These are phyloP conservation scores for Calonectria pseudoturangicola DNA, from an alignment of 2,329 filamentous ascomycete species.

Conservation along the genomic window DNA sequence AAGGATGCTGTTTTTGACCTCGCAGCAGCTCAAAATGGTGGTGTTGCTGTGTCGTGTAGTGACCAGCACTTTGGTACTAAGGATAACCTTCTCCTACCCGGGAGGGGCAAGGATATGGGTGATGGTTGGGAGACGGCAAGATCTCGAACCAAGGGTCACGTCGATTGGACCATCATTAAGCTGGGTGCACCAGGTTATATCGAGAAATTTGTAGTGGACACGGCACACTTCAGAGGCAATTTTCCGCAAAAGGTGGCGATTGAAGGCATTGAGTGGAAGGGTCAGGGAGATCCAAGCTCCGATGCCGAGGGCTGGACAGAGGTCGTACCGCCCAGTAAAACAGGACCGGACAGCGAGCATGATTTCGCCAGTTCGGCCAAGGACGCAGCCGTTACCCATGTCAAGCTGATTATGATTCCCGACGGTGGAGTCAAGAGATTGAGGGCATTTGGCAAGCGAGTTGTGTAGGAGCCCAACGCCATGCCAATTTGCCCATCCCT, in stretches of 20 bases:
- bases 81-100: conserved; percentile 86
- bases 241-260: conserved; percentile 86
- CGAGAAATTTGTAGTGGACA: conserved; percentile 83
- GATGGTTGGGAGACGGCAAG: conserved; percentile 92
- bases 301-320: conserved; percentile 79
- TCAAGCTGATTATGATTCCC: conserved; percentile 94
- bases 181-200: conserved; percentile 80
- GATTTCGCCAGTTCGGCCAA: conserved; percentile 74
- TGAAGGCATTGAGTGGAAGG: conserved; percentile 75
- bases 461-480: conserved; percentile 44
- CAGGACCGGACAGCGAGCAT: conserved; percentile 84
- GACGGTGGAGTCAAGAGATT: conserved; percentile 95
- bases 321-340: conserved; percentile 79
- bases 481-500: conserved; percentile 16
- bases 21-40: conserved; percentile 86
- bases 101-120: conserved; percentile 88
- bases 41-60: conserved; percentile 83
- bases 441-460: conserved; percentile 67
- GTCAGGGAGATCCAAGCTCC: conserved; percentile 71
- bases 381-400: conserved; percentile 82
- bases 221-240: conserved; percentile 89
- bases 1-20: conserved; percentile 82
- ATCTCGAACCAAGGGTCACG: conserved; percentile 81
- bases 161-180: conserved; percentile 88
- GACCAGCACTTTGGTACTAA: conserved; percentile 91